phyloP scores from a whole-genome alignment of 371 early-diverging fungal species.

The Conidiobolus incongruus region DNA sequence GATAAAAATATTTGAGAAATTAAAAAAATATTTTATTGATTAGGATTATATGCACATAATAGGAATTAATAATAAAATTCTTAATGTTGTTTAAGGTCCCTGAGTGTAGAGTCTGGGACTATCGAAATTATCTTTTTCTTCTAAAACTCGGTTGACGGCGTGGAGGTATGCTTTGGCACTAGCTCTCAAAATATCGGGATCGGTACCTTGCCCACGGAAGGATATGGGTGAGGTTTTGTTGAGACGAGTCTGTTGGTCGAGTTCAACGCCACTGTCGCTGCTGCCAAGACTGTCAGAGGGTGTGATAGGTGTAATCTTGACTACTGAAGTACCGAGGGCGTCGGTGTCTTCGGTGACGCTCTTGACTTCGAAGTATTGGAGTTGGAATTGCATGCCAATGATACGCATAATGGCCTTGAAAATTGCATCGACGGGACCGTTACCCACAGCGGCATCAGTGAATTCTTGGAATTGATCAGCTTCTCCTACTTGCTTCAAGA shows the following conservation, averaged over 20 bases:
- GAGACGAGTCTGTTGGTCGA: too few relatives aligned
- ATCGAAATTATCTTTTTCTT: too few relatives aligned
- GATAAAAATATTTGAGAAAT: too few relatives aligned
- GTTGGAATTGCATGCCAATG: slow-evolving; percentile 23
- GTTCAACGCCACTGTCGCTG: neutral
- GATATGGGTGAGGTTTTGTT: too few relatives aligned
- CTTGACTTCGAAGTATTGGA: slow-evolving; percentile 54
- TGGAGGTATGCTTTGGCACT: slow-evolving; percentile 65
- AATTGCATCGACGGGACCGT: slow-evolving; percentile 70
- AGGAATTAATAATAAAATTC: too few relatives aligned
- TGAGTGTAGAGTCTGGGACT: too few relatives aligned
- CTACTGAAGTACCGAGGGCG: slow-evolving; percentile 61
- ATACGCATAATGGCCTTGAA: slow-evolving; percentile 64
- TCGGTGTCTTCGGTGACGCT: slow-evolving; percentile 72
- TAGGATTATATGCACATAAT: too few relatives aligned
- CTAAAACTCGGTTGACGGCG: slow-evolving; percentile 70
- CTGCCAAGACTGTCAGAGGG: slow-evolving; percentile 1
- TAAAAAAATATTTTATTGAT: too few relatives aligned
- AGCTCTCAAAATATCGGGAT: slow-evolving; percentile 64
- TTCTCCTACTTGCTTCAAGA: neutral
- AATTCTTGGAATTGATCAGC: slow-evolving; percentile 11
- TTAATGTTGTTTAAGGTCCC: too few relatives aligned
- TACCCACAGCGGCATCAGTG: slow-evolving; percentile 53
- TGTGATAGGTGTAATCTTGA: slow-evolving; percentile 28
- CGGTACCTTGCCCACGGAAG: slow-evolving; percentile 44